Evolutionary conservation across 2,329 filamentous ascomycete species (phyloP).

Genomic region (Exophiala alcalophila): DNA sequence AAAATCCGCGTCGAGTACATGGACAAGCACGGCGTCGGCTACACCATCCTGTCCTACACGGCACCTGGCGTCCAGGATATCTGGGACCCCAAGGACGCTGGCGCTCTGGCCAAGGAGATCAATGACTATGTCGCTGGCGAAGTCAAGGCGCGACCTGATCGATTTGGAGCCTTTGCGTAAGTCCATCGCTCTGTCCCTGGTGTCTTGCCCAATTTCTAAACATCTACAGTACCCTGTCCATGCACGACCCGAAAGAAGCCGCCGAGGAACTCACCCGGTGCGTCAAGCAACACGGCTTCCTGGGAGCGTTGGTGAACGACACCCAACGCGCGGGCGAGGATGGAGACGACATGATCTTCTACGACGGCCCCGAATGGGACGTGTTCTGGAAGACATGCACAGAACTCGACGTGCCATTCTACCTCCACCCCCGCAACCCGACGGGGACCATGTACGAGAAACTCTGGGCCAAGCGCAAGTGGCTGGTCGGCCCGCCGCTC

Average conservation of each 20-base stretch:
- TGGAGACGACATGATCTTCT: slow-evolving; percentile 62
- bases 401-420: slow-evolving; percentile 32
- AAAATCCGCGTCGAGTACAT: slow-evolving; percentile 25
- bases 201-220: not conserved
- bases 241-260: slow-evolving; percentile 43
- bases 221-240: slow-evolving; percentile 37
- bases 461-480: slow-evolving; percentile 31
- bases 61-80: slow-evolving; percentile 34
- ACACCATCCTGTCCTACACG: slow-evolving; percentile 32
- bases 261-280: slow-evolving; percentile 44
- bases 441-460: slow-evolving; percentile 42
- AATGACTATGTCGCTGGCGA: slow-evolving; percentile 33
- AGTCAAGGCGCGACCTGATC: slow-evolving; percentile 34
- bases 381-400: slow-evolving; percentile 34
- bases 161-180: slow-evolving; percentile 43
- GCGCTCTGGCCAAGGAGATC: slow-evolving; percentile 30
- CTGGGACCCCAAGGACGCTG: slow-evolving; percentile 30
- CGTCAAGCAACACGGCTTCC: slow-evolving; percentile 58
- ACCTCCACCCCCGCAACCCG: slow-evolving; percentile 36
- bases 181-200: not conserved
- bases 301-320: slow-evolving; percentile 61
- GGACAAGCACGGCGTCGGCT: slow-evolving; percentile 33
- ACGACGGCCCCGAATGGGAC: slow-evolving; percentile 60
- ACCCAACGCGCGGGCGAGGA: slow-evolving; percentile 57
- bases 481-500: slow-evolving; percentile 31